Conservation (phyloP, 1,139 yeast genomes). For the Yamadazyma diospyri region DNA sequence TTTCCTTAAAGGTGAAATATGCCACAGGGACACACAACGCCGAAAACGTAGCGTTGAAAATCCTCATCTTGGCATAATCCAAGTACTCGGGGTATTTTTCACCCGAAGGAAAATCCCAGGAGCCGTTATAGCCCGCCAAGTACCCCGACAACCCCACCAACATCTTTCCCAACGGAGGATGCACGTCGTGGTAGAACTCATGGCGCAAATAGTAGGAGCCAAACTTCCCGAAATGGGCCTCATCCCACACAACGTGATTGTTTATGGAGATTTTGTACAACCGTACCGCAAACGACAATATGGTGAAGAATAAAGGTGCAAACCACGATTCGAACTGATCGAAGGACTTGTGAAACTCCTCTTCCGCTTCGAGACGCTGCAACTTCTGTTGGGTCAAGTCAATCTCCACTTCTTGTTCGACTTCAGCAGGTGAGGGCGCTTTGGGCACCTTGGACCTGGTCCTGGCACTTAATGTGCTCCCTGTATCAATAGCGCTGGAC, state of each 20-base stretch:
- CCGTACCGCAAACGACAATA: slow-evolving; percentile 47
- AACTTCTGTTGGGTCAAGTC: slow-evolving; percentile 23
- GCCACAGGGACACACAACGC: slow-evolving; percentile 62
- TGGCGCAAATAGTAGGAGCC: slow-evolving; percentile 91
- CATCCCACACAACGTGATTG: slow-evolving; percentile 60
- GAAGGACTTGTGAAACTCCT: slow-evolving; percentile 31
- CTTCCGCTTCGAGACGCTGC: slow-evolving; percentile 26
- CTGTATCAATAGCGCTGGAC: slow-evolving; percentile 6
- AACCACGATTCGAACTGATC: slow-evolving; percentile 31
- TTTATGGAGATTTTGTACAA: slow-evolving; percentile 51
- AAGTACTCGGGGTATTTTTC: slow-evolving; percentile 49
- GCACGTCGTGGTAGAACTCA: slow-evolving; percentile 95
- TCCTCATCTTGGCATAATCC: slow-evolving; percentile 58
- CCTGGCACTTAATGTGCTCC: slow-evolving; percentile 12
- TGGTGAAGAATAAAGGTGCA: slow-evolving; percentile 48
- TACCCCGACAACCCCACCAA: slow-evolving; percentile 92
- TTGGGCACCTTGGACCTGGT: slow-evolving; percentile 14
- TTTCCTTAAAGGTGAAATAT: slow-evolving; percentile 52
- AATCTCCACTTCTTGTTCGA: slow-evolving; percentile 15
- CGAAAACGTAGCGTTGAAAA: slow-evolving; percentile 63
- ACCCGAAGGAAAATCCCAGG: slow-evolving; percentile 65
- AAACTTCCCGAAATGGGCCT: slow-evolving; percentile 85
- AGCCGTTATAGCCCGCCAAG: slow-evolving; percentile 67
- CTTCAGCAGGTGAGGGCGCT: slow-evolving; percentile 9
- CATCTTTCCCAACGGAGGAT: slow-evolving; percentile 98